Conservation (phyloP, 305 asterid genomes). For the Withania somnifera region DNA sequence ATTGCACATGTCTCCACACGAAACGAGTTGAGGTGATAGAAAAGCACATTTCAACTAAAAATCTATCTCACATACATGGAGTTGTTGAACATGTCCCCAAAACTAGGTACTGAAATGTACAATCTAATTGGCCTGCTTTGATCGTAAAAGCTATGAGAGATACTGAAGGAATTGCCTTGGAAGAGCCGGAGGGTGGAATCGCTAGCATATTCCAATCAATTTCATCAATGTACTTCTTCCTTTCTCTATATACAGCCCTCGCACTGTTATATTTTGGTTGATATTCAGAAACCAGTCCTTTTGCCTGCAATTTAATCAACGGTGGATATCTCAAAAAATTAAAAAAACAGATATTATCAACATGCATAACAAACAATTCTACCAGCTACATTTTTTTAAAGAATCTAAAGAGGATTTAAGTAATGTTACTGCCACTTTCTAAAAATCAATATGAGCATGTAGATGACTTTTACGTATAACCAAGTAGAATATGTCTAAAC, state of each 20-base stretch:
- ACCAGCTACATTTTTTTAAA: background rate
- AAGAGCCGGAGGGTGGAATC: constrained; percentile 79
- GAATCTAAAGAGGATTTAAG: background rate
- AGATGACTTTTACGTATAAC: background rate
- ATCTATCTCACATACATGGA: background rate
- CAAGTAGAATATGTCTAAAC: constrained; percentile 1
- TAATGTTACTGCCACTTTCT: background rate
- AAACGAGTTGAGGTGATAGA: background rate
- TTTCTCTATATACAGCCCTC: constrained; percentile 92
- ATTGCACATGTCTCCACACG: background rate
- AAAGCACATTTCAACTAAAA: background rate
- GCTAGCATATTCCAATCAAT: constrained; percentile 98
- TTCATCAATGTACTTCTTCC: constrained; percentile 79
- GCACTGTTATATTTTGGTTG: constrained; percentile 96
- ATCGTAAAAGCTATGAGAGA: background rate
- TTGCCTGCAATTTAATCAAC: constrained; percentile 50
- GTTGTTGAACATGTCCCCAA: background rate
- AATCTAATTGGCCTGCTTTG: background rate
- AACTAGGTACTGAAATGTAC: background rate
- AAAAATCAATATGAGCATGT: background rate
- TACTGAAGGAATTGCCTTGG: constrained; percentile 44
- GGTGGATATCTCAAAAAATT: background rate
- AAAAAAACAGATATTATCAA: background rate
- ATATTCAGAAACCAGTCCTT: constrained; percentile 82
- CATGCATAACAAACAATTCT: background rate